Evolutionary conservation across 2,329 filamentous ascomycete genomes (phyloP).

Genomic region (Aspergillus hortae): DNA sequence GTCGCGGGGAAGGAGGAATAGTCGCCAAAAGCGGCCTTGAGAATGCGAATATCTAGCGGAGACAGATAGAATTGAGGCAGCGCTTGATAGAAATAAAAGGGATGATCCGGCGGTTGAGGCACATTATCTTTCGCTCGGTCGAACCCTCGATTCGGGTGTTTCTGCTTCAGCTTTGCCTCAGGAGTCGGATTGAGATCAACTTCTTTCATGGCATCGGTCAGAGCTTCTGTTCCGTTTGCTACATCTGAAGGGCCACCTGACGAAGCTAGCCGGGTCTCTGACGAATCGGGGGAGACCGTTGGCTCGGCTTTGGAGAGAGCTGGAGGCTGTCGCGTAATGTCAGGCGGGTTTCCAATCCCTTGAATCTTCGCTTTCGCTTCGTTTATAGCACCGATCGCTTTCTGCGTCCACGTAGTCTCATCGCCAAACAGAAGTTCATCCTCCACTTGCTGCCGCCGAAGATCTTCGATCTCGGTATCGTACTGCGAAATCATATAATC

Average conservation of each 20-base stretch:
- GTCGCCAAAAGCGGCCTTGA: conserved; percentile 82
- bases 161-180: conserved; percentile 23
- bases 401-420: conserved; percentile 87
- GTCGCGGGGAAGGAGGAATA: conserved; percentile 81
- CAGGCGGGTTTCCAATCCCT: conserved; percentile 64
- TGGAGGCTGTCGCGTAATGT: conserved; percentile 46
- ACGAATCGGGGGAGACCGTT: neutral
- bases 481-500: conserved; percentile 83
- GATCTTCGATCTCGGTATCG: conserved; percentile 70
- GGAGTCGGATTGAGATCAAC: conserved; percentile 17
- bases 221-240: conserved; percentile 17
- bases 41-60: conserved; percentile 83
- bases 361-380: conserved; percentile 72
- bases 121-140: conserved; percentile 34
- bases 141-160: conserved; percentile 11
- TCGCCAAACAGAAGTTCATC: conserved; percentile 91
- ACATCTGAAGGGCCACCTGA: conserved; percentile 6
- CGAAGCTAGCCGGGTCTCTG: neutral
- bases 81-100: conserved; percentile 84
- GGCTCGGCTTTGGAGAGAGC: conserved; percentile 35
- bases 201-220: conserved; percentile 23
- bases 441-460: conserved; percentile 75
- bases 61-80: conserved; percentile 86
- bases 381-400: conserved; percentile 71
- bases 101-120: conserved; percentile 46